These are phyloP conservation scores for Trichoderma lentiforme DNA, from an alignment of 2,329 filamentous ascomycete genomes.

Conservation along the genomic window DNA sequence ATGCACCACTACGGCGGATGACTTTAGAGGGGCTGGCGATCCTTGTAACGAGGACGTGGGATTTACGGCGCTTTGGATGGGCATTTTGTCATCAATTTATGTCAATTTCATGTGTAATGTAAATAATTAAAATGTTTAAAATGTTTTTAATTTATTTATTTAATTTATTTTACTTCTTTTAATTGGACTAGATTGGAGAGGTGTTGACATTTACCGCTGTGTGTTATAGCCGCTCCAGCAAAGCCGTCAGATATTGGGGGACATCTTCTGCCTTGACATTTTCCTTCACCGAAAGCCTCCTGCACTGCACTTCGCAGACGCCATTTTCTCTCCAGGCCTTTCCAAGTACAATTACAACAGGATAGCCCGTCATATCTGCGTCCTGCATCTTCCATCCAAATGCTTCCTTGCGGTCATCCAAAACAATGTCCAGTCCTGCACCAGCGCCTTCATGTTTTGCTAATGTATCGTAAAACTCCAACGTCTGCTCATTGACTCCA, in stretches of 20 bases:
- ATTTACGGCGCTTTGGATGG: background rate
- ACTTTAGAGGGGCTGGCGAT: slow-evolving; percentile 32
- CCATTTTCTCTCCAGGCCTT: slow-evolving; percentile 59
- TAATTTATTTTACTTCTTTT: background rate
- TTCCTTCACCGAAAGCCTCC: slow-evolving; percentile 60
- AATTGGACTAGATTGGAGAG: background rate
- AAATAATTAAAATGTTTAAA: background rate
- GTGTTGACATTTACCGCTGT: background rate
- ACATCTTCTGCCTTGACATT: slow-evolving; percentile 48
- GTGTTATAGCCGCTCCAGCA: slow-evolving; percentile 53
- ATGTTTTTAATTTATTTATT: background rate
- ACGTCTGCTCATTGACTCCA: slow-evolving; percentile 45
- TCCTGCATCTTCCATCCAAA: slow-evolving; percentile 87
- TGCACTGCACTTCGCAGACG: slow-evolving; percentile 75
- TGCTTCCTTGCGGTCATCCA: slow-evolving; percentile 69
- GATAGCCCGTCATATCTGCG: slow-evolving; percentile 86
- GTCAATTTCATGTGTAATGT: background rate
- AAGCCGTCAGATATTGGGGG: slow-evolving; percentile 43
- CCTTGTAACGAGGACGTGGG: slow-evolving; percentile 29
- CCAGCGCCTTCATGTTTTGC: slow-evolving; percentile 21
- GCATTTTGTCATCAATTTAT: background rate
- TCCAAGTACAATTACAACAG: slow-evolving; percentile 76
- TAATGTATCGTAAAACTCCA: slow-evolving; percentile 63
- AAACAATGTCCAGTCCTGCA: slow-evolving; percentile 55
- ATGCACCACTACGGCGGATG: slow-evolving; percentile 29